phyloP scores from a whole-genome alignment of 192 early-diverging fungal species.

The Mortierella hygrophila region DNA sequence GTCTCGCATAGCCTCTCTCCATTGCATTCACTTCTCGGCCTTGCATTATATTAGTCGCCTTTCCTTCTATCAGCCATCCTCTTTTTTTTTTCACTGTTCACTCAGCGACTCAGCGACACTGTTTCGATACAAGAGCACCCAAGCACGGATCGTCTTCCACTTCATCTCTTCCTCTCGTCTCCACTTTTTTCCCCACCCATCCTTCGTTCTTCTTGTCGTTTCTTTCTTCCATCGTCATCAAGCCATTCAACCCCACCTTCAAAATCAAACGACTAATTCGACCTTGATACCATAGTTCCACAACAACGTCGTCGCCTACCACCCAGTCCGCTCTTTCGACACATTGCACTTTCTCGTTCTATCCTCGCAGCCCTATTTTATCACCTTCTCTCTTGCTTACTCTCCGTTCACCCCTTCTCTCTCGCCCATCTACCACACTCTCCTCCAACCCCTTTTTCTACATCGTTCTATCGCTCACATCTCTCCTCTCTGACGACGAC shows the following conservation, averaged over 20 bases:
- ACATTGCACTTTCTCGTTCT: too few species aligned
- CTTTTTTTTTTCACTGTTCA: neutral
- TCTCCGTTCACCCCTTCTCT: neutral
- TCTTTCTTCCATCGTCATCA: neutral
- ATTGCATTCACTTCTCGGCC: neutral
- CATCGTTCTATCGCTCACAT: neutral
- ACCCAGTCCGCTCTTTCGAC: neutral
- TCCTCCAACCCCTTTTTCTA: neutral
- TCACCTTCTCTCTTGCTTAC: neutral
- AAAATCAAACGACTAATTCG: too few species aligned
- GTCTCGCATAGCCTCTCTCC: conserved; percentile 8
- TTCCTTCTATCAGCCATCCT: neutral
- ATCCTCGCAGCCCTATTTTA: neutral
- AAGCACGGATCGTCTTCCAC: conserved; percentile 15
- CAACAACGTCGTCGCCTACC: too few species aligned
- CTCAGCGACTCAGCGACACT: neutral
- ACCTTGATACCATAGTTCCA: too few species aligned
- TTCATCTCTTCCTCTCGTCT: neutral
- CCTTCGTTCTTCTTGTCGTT: neutral
- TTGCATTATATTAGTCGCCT: neutral
- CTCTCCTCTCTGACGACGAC: neutral
- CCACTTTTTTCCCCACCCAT: neutral
- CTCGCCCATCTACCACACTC: neutral
- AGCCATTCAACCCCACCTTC: too few species aligned
- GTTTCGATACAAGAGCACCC: conserved; percentile 6